Conservation (phyloP, 2,329 filamentous ascomycete species). For the Zymoseptoria crescenta region DNA sequence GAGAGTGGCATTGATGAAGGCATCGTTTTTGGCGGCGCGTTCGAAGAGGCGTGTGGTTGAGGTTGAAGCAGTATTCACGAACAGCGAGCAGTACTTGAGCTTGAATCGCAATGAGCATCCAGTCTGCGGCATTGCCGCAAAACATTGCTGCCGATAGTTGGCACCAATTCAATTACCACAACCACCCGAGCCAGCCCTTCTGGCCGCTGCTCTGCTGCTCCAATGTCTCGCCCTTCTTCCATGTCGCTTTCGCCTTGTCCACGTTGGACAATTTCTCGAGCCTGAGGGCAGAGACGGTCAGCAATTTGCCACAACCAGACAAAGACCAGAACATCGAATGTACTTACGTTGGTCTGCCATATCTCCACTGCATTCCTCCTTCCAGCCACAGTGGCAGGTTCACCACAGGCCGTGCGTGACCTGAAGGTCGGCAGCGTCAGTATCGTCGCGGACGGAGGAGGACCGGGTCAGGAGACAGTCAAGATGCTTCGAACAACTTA, state of each 20-base stretch:
- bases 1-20: constrained; percentile 45
- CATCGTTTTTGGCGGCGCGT: constrained; percentile 46
- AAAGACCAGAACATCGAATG: background rate
- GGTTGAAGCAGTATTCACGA: background rate
- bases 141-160: background rate
- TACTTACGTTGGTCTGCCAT: constrained; percentile 1
- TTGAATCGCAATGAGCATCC: background rate
- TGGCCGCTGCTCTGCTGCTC: constrained; percentile 4
- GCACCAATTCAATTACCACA: constrained; percentile 1
- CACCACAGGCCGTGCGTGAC: constrained; percentile 32
- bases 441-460: background rate
- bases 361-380: constrained; percentile 2
- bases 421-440: background rate
- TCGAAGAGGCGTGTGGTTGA: constrained; percentile 37
- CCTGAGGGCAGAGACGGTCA: background rate
- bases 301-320: background rate
- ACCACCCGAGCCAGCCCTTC: constrained; percentile 3
- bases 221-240: constrained; percentile 8
- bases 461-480: too few relatives aligned
- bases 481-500: background rate
- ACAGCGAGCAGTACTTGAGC: background rate
- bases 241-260: constrained; percentile 6
- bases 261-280: constrained; percentile 5
- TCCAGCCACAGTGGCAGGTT: constrained; percentile 8
- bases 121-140: background rate